phyloP scores from a whole-genome alignment of 805 yeast genomes.

The Tetrapisispora arboricola region DNA sequence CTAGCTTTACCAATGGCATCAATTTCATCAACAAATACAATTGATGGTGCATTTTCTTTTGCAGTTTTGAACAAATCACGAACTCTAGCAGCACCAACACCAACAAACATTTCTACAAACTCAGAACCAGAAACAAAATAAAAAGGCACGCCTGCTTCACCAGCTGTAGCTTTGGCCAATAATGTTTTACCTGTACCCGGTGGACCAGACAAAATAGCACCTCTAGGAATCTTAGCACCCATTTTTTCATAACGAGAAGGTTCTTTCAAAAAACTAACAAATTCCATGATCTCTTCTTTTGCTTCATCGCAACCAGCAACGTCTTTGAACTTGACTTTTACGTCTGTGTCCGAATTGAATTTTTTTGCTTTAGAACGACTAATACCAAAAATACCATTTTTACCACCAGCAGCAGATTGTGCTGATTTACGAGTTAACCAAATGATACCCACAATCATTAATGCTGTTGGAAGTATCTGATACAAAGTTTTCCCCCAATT shows the following conservation, averaged over 20 bases:
- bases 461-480: slow-evolving; percentile 79
- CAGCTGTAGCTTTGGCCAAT: slow-evolving; percentile 90
- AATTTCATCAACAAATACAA: slow-evolving; percentile 86
- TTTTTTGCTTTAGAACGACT: slow-evolving; percentile 78
- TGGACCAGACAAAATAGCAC: slow-evolving; percentile 89
- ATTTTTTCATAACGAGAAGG: slow-evolving; percentile 76
- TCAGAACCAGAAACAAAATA: slow-evolving; percentile 88
- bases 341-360: slow-evolving; percentile 85
- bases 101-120: slow-evolving; percentile 94
- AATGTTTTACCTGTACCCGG: slow-evolving; percentile 97
- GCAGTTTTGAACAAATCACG: slow-evolving; percentile 88
- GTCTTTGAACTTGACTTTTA: slow-evolving; percentile 77
- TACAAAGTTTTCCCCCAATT: slow-evolving; percentile 50
- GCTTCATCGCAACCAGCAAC: slow-evolving; percentile 96
- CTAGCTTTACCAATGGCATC: slow-evolving; percentile 92
- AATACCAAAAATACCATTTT: slow-evolving; percentile 62
- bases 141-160: slow-evolving; percentile 93
- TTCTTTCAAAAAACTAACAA: slow-evolving; percentile 77
- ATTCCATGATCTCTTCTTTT: slow-evolving; percentile 91
- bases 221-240: slow-evolving; percentile 93
- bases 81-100: slow-evolving; percentile 92
- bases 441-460: slow-evolving; percentile 80
- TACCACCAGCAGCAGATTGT: slow-evolving; percentile 38
- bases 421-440: slow-evolving; percentile 65
- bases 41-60: slow-evolving; percentile 80